Base-by-base conservation (phyloP, 495 filamentous ascomycete species). In the Podospora anserina region DNA sequence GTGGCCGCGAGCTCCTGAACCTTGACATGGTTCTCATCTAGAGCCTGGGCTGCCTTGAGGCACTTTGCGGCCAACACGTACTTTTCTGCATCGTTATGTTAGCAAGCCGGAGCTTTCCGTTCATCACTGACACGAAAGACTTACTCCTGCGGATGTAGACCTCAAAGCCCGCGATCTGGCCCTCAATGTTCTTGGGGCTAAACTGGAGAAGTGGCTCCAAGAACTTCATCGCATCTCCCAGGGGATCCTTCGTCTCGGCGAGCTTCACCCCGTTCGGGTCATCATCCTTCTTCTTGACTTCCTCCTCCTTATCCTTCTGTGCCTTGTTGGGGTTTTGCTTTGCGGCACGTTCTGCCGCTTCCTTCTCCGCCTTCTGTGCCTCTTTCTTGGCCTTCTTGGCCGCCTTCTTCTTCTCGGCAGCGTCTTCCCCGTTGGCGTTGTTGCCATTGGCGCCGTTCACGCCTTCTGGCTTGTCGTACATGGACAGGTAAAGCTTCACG, bases 311-410 rank as follows among this genome's bases (percentile, higher is more conserved):
- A 66, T 79, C 78, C 64, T 86, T 86, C 27, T 79, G 77, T 20
- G 84, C 80, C 74, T 89, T 89, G 71, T 90, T 90, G 13, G 84
- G 81, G 76, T 94, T 88, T 28, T 91, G 89, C 79, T 91, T 94
- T 68, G 85, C 87, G n/a, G 81, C 83, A 32, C 80, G 80, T 70
- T 92, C 90, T 16, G 88, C 88, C 34, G 94, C 94, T 44, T 89
- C 88, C 73, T 91, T 90, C 75, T 96, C 92, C 7, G 86, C 84
- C 72, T 91, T 93, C 72, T 95, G 91, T 13, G 91, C 91, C 71
- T 97, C 95, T 79, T 92, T 94, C 81, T 89, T 94, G 2, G 94
- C 94, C 82, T 98, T 99, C 85, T 97, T 97, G 53, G 91, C 82
- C 0, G 92, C 92, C 83, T 96, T 98, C 85, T 97, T 98, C 65